A percentile compares a stretch with the other conserved stretches of the same genome.
phyloP scores from a whole-genome alignment of 2,329 filamentous ascomycete genomes.

The Paraconiothyrium brasiliense region DNA sequence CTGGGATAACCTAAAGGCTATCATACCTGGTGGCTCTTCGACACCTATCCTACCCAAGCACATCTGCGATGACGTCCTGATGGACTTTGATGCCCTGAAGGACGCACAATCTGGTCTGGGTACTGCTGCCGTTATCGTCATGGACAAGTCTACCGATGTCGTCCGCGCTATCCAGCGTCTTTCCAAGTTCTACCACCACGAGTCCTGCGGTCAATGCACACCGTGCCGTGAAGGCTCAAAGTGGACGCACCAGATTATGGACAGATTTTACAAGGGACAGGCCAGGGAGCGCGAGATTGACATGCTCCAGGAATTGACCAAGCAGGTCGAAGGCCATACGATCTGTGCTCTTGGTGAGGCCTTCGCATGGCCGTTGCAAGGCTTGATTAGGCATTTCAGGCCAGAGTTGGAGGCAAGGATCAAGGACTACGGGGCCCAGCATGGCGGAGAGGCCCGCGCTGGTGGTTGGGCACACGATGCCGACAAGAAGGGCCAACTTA shows the following conservation, averaged over 20 bases:
- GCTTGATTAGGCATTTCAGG: slow-evolving; percentile 96
- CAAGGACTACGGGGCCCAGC: slow-evolving; percentile 76
- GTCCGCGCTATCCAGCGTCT: slow-evolving; percentile 93
- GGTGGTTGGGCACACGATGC: slow-evolving; percentile 88
- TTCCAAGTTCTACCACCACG: slow-evolving; percentile 97
- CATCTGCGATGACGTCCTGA: slow-evolving; percentile 92
- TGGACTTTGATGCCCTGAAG: slow-evolving; percentile 99
- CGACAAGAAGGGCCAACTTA: slow-evolving; percentile 78
- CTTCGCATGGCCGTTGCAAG: slow-evolving; percentile 98
- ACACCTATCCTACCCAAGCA: slow-evolving; percentile 92
- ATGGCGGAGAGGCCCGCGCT: slow-evolving; percentile 78
- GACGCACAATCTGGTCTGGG: slow-evolving; percentile 97
- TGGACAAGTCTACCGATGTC: slow-evolving; percentile 98
- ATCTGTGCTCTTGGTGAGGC: slow-evolving; percentile 98
- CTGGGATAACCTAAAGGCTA: slow-evolving; percentile 95
- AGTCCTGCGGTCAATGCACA: slow-evolving; percentile 98
- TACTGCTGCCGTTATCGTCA: slow-evolving; percentile 97
- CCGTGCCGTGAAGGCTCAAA: slow-evolving; percentile 99
- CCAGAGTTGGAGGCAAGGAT: slow-evolving; percentile 94
- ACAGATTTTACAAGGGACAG: slow-evolving; percentile 90
- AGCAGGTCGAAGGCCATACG: slow-evolving; percentile 99
- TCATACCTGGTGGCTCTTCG: slow-evolving; percentile 96
- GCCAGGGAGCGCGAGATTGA: slow-evolving; percentile 94
- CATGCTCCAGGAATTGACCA: slow-evolving; percentile 98
- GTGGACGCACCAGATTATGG: slow-evolving; percentile 99